Evolutionary conservation across 257 asterid genomes (phyloP).

Genomic region (Pogostemon cablin): DNA sequence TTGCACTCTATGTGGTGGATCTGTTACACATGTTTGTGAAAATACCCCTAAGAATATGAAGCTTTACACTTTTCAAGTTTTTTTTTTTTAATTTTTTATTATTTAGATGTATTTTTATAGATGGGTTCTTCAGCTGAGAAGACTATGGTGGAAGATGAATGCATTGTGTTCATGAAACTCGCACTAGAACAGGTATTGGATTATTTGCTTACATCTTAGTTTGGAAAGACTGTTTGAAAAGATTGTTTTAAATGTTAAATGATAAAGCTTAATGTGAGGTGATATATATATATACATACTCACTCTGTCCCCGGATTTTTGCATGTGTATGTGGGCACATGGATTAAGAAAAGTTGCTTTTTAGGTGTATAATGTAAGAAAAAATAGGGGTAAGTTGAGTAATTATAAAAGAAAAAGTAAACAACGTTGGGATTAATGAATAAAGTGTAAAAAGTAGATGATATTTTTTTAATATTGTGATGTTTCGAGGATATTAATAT

Average conservation of each 20-base stretch:
- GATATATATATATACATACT: too few species aligned
- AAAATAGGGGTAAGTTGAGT: too few species aligned
- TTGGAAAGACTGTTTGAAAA: neutral
- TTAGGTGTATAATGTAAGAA: too few species aligned
- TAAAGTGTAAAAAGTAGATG: too few species aligned
- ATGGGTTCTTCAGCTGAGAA: slow-evolving; percentile 46
- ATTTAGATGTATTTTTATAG: slow-evolving; percentile 27
- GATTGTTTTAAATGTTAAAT: neutral
- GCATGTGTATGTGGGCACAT: too few species aligned
- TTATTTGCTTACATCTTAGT: slow-evolving; percentile 4
- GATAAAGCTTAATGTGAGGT: neutral
- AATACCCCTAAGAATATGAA: slow-evolving; percentile 24
- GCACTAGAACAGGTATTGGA: slow-evolving; percentile 67
- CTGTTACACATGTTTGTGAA: slow-evolving; percentile 29
- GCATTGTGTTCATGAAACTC: slow-evolving; percentile 59
- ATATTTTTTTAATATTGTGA: too few species aligned
- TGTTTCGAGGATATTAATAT: too few species aligned
- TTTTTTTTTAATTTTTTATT: neutral
- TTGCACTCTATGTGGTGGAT: neutral
- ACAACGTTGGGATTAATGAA: too few species aligned
- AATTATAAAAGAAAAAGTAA: too few species aligned
- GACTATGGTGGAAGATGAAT: slow-evolving; percentile 32
- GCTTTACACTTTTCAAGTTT: neutral
- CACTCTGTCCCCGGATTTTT: too few species aligned
- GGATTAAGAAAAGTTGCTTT: too few species aligned